Base-by-base conservation (phyloP, 345 rosid genomes). In the Bruguiera sexangula region DNA sequence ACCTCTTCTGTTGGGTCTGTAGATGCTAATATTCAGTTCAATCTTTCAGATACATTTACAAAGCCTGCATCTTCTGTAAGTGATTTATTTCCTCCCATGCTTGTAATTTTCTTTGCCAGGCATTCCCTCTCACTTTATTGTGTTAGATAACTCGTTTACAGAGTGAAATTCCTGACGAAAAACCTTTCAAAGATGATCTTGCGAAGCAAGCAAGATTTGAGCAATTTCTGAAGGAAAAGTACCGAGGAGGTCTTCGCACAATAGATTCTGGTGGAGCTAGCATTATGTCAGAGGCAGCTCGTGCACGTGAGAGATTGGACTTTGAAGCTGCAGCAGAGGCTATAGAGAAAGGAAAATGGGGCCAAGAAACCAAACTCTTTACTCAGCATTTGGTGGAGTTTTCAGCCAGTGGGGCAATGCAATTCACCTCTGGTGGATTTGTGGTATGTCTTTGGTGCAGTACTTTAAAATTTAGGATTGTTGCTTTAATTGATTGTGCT, bases 291-390 rank as follows among this genome's bases (percentile, higher is more conserved):
- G 99, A 95, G 79, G 79, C 86, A 62, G 92, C 84, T 80, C 98
- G 98, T 80, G 99, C 98, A 46, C 96, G 79, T 62, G 99, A 95
- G 79, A 92, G 88, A 84, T 71, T 95, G 73, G 98, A 95, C 73
- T 95, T 95, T 81, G 99, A 95, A 87, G 91, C 96, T 69, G 97
- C 90, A 71, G 97, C 94, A 13, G 98, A 88, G 73, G 96, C 92
- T 79, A 77, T 92, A 69, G 89, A 88, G 76, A 95, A 90, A 78
- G 94, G 84, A 51, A 89, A 85, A 68, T 60, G 66, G 72, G 81
- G 78, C 73, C 78, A 82, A 76, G 89, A 85, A 58, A 74, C 77
- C 78, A 75, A 73, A 62, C 76, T 75, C 31, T 79, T 82, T 64
- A 55, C 63, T 2, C 82, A 82, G 77, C 77, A 67, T 75, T 75